phyloP scores from a whole-genome alignment of 2,329 filamentous ascomycete species.

The Golovinomyces cichoracearum region DNA sequence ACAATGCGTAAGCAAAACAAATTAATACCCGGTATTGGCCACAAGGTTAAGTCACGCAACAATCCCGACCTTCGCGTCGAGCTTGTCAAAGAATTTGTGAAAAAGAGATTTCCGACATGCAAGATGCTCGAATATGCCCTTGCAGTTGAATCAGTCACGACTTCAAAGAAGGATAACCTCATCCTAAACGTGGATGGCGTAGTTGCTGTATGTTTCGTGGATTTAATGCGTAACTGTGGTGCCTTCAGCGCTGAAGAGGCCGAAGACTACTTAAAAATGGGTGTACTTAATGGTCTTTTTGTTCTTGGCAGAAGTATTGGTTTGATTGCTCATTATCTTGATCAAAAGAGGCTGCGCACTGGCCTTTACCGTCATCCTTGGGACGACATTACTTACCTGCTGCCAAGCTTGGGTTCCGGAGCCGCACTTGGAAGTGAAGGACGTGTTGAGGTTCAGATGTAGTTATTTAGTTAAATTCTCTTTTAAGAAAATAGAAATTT shows the following conservation, averaged over 20 bases:
- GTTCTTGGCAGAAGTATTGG: constrained; percentile 90
- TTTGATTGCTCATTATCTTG: constrained; percentile 97
- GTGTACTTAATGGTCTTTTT: constrained; percentile 97
- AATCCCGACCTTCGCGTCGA: constrained; percentile 99
- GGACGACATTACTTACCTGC: constrained; percentile 92
- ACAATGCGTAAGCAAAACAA: constrained; percentile 99
- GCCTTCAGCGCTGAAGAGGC: constrained; percentile 90
- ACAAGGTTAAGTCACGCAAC: constrained; percentile 98
- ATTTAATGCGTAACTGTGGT: constrained; percentile 89
- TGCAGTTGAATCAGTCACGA: constrained; percentile 92
- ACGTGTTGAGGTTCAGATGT: constrained; percentile 66
- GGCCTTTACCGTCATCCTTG: constrained; percentile 97
- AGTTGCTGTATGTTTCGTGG: constrained; percentile 95
- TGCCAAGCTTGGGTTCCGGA: constrained; percentile 45
- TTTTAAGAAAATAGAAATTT: too few species aligned
- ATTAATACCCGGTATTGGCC: constrained; percentile 95
- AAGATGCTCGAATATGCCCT: constrained; percentile 98
- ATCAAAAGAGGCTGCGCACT: constrained; percentile 97
- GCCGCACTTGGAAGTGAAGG: constrained; percentile 52
- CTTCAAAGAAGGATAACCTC: constrained; percentile 99
- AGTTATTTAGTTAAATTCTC: too few species aligned
- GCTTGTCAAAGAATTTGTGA: constrained; percentile 96
- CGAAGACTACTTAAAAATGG: constrained; percentile 97
- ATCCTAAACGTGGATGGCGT: constrained; percentile 98
- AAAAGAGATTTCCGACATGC: constrained; percentile 89